A percentile compares a stretch with the other conserved stretches of the same genome.
phyloP scores from a whole-genome alignment of 768 basidiomycete genomes.

The Termitomyces sp. region DNA sequence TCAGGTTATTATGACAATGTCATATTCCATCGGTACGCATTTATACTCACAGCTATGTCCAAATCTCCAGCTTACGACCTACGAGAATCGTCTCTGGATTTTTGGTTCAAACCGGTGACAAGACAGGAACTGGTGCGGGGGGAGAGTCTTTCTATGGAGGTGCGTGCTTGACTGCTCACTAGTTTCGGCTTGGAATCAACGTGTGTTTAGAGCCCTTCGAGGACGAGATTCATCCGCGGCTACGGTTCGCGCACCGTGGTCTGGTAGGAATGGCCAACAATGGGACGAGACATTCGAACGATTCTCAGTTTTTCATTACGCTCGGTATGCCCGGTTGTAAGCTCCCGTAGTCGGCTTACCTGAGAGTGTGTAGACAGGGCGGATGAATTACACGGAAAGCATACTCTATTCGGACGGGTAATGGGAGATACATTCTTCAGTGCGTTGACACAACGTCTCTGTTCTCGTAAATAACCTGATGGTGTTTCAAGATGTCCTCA shows the following conservation, averaged over 20 bases:
- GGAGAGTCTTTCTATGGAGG: constrained; percentile 97
- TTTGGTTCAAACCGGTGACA: constrained; percentile 93
- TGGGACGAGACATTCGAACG: constrained; percentile 82
- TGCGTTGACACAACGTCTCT: constrained; percentile 29
- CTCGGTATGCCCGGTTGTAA: constrained; percentile 46
- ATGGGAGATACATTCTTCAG: constrained; percentile 89
- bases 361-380: constrained; percentile 57
- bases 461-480: not conserved
- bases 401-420: constrained; percentile 89
- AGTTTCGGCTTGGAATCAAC: not conserved
- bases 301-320: constrained; percentile 94
- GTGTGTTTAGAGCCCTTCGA: constrained; percentile 71
- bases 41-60: not conserved
- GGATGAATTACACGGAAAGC: constrained; percentile 90
- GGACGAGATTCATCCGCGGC: constrained; percentile 89
- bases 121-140: constrained; percentile 83
- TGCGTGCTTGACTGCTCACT: constrained; percentile 13
- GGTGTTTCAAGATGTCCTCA: constrained; percentile 64
- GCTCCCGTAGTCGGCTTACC: not conserved
- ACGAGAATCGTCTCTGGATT: constrained; percentile 79
- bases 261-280: constrained; percentile 93
- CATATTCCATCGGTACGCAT: constrained; percentile 79
- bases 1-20: constrained; percentile 94
- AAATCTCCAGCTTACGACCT: not conserved
- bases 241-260: constrained; percentile 87